Conservation (phyloP, 768 basidiomycete species). For the Collybia mongolica region DNA sequence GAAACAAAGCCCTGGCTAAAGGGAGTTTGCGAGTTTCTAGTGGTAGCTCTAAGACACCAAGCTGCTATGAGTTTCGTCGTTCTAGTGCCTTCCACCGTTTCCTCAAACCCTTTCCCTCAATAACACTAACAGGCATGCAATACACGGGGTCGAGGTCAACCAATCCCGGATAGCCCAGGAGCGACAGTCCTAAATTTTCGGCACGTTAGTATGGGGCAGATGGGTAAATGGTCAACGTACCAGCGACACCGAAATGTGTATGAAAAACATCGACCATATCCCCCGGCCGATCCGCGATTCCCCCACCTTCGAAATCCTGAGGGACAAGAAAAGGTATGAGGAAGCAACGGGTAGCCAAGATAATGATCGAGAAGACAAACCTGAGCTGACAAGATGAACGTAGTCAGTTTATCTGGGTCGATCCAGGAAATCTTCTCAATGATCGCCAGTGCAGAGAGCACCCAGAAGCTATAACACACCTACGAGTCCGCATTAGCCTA, state of each 20-base stretch:
- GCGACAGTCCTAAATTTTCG: slow-evolving; percentile 62
- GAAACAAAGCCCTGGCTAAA: too few species aligned
- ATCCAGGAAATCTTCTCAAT: slow-evolving; percentile 86
- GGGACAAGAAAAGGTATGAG: slow-evolving; percentile 1
- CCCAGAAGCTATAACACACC: slow-evolving; percentile 99
- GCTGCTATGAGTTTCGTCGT: slow-evolving; percentile 19
- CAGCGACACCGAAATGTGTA: slow-evolving; percentile 89
- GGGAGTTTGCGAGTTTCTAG: too few species aligned
- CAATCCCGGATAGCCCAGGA: slow-evolving; percentile 84
- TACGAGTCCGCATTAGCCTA: slow-evolving; percentile 22
- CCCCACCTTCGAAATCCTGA: slow-evolving; percentile 87
- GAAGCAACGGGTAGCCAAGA: background rate
- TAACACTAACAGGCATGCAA: slow-evolving; percentile 86
- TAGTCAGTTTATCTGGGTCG: slow-evolving; percentile 69
- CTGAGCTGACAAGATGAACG: slow-evolving; percentile 89
- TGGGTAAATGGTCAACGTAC: slow-evolving; percentile 30
- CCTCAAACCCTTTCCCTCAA: slow-evolving; percentile 65
- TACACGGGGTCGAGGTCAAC: slow-evolving; percentile 91
- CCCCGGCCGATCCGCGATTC: slow-evolving; percentile 91
- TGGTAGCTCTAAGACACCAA: too few species aligned
- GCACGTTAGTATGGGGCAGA: background rate
- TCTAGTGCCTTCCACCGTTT: slow-evolving; percentile 65
- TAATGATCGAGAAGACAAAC: slow-evolving; percentile 30
- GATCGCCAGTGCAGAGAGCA: slow-evolving; percentile 85
- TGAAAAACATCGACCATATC: slow-evolving; percentile 98